Evolutionary conservation across 106 monocot species (phyloP), one percentile per base, ranked within the genome.

Genomic region (Allium cepa): DNA sequence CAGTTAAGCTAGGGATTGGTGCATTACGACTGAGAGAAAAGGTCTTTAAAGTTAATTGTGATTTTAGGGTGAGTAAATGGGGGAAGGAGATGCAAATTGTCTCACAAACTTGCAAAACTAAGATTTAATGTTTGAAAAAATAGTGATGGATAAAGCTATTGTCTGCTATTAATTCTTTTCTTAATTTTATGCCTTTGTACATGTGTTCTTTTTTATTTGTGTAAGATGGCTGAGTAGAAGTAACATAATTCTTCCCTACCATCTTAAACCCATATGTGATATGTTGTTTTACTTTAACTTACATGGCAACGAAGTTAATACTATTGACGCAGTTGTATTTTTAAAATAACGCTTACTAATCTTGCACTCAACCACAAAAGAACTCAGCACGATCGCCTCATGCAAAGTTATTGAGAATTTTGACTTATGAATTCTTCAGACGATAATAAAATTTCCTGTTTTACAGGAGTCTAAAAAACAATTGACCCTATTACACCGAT

Each of bases 31-130:
- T 69, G 57, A 63, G 62, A 62, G 22, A 47, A 18, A 73, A 62
- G 77, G 68, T 60, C n/a, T 26, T 80, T 60, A 14, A 18, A 11
- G 75, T 85, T 11, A 16, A 50, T 1, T 89, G 89, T 62, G 73
- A 82, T 36, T 7, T 85, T 11, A 59, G 8, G 27, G 63, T 64
- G 22, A 77, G 50, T 14, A 61, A 63, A 36, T 13, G 68, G 71
- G 72, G 17, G 27, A 77, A 75, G 60, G 71, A 28, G 69, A 50
- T 56, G 9, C 51, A 55, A 9, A 51, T 88, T 46, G 17, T 51
- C 18, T 76, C 76, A 16, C 79, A 88, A 45, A 70, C 69, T 12
- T 88, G 88, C 72, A 57, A 71, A 26, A 73, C 72, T 36, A 53
- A 71, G 28, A 27, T 77, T 26, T 61, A 52, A 28, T 27, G 36